A percentile compares a stretch with the other conserved stretches of the same genome.
phyloP scores from a whole-genome alignment of 441 rosid species.

The Bruguiera hainesii region DNA sequence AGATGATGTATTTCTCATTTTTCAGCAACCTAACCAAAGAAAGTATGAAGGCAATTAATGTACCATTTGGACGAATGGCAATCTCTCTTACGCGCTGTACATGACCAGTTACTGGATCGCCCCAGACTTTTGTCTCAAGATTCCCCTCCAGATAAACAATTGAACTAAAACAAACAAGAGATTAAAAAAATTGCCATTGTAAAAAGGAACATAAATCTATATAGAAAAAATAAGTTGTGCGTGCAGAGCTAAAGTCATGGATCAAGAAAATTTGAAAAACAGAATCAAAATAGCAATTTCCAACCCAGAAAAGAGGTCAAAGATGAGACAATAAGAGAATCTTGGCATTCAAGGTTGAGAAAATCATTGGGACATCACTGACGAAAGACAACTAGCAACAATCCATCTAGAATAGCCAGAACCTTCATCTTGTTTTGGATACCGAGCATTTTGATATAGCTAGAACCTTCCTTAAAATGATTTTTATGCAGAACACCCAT shows the following conservation, averaged over 20 bases:
- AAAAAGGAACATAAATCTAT: not conserved
- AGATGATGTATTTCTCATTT: not conserved
- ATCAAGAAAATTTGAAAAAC: not conserved
- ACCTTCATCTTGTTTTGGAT: not conserved
- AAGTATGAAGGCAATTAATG: not conserved
- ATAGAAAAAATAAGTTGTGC: not conserved
- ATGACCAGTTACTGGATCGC: slow-evolving; percentile 70
- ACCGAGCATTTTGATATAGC: too few relatives aligned
- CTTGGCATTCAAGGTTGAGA: not conserved
- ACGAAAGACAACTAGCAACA: not conserved
- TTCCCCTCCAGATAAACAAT: slow-evolving; percentile 78
- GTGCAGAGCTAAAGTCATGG: not conserved
- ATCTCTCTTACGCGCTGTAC: slow-evolving; percentile 78
- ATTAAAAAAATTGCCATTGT: not conserved
- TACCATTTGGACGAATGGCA: slow-evolving; percentile 75
- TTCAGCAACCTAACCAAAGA: not conserved
- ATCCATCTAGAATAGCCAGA: not conserved
- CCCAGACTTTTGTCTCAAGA: slow-evolving; percentile 75
- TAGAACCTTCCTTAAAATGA: too few relatives aligned
- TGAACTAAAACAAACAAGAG: slow-evolving; percentile 33
- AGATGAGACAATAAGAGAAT: not conserved
- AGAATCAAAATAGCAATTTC: not conserved
- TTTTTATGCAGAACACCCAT: too few relatives aligned
- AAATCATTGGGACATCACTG: not conserved
- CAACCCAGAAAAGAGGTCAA: not conserved